Percentiles rank a stretch among this genome's conserved stretches.
Conservation (phyloP, 2,329 filamentous ascomycete species). For the Diplodia scrobiculata region DNA sequence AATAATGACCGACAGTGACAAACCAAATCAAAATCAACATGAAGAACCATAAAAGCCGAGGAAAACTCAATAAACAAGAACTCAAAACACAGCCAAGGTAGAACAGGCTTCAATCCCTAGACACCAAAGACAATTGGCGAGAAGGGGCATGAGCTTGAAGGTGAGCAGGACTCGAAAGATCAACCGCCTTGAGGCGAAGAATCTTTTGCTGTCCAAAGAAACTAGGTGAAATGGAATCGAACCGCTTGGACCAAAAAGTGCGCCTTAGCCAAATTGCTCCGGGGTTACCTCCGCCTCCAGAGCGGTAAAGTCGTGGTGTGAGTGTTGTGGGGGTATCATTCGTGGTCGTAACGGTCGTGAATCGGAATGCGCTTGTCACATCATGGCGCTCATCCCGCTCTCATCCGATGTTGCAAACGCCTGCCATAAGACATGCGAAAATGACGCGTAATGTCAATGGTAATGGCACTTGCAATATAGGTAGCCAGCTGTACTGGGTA, state of each 20-base stretch:
- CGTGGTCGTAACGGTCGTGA: conserved; percentile 24
- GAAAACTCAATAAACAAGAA: not conserved
- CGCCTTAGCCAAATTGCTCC: conserved; percentile 19
- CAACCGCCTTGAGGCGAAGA: not conserved
- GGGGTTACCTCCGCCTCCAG: conserved; percentile 1
- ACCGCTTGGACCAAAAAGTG: conserved; percentile 9
- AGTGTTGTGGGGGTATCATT: conserved; percentile 27
- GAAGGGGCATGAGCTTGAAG: not conserved
- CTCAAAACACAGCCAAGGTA: not conserved
- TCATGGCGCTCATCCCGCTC: conserved; percentile 9
- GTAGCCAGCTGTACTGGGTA: not conserved
- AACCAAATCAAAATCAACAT: not conserved
- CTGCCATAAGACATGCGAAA: conserved; percentile 1
- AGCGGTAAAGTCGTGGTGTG: conserved; percentile 7
- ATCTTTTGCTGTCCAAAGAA: not conserved
- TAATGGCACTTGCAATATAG: not conserved
- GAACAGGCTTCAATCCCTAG: conserved; percentile 2
- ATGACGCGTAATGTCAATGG: not conserved
- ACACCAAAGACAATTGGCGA: not conserved
- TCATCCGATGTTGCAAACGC: conserved; percentile 6
- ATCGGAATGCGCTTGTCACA: conserved; percentile 12
- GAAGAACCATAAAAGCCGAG: not conserved
- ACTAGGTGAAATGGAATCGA: not conserved
- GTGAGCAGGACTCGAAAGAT: conserved; percentile 1
- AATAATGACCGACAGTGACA: conserved; percentile 13